Evolutionary conservation across 768 basidiomycete species (phyloP).

Genomic region (Kwoniella europaea): DNA sequence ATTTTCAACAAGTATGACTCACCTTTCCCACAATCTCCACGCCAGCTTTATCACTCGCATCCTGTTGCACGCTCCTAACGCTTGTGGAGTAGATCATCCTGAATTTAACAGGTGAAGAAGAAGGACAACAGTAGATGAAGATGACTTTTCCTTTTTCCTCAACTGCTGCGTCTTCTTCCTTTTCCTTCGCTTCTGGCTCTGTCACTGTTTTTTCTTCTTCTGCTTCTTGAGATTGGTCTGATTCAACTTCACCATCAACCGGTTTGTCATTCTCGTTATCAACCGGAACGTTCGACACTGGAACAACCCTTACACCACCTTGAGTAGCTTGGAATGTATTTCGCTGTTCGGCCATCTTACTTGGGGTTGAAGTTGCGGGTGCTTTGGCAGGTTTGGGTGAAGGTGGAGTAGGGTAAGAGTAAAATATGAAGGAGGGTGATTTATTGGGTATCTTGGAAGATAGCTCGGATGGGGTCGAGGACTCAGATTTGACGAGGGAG

Average conservation of each 20-base stretch:
- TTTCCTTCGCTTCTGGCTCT: conserved; percentile 6
- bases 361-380: conserved; percentile 20
- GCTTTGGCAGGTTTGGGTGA: conserved; percentile 10
- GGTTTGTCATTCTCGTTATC: conserved; percentile 14
- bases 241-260: conserved; percentile 4
- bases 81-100: conserved; percentile 89
- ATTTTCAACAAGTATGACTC: conserved; percentile 29
- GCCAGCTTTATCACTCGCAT: conserved; percentile 64
- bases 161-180: conserved; percentile 2
- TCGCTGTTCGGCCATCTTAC: conserved; percentile 22
- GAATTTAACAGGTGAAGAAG: conserved; percentile 75
- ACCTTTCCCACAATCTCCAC: conserved; percentile 61
- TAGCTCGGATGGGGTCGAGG: conserved; percentile 45
- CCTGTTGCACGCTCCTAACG: conserved; percentile 65
- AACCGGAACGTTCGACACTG: conserved; percentile 17
- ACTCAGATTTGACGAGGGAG: conserved; percentile 37
- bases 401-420: conserved; percentile 53
- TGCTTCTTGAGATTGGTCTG: not conserved
- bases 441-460: conserved; percentile 46
- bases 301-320: conserved; percentile 41
- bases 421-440: conserved; percentile 55
- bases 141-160: conserved; percentile 59
- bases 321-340: conserved; percentile 48
- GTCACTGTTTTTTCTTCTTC: not conserved
- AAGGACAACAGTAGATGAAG: conserved; percentile 91